Conservation (phyloP, 1,139 yeast genomes). For the Scheffersomyces titani region DNA sequence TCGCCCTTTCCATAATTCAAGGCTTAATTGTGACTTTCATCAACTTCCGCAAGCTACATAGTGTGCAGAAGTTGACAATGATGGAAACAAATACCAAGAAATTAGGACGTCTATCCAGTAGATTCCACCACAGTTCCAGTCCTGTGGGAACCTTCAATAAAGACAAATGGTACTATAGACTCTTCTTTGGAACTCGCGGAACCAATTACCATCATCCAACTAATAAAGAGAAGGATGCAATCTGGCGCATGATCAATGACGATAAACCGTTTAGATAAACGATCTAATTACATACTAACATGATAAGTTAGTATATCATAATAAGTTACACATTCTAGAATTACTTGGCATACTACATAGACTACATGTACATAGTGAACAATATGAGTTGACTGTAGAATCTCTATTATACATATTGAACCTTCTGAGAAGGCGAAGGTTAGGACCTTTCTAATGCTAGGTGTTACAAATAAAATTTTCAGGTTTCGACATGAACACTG, state of each 20-base stretch:
- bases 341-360: not conserved
- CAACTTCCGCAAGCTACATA: slow-evolving; percentile 51
- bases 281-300: not conserved
- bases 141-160: slow-evolving; percentile 5
- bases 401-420: not conserved
- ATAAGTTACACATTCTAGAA: not conserved
- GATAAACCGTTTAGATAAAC: slow-evolving; percentile 35
- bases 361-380: not conserved
- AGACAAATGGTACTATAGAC: slow-evolving; percentile 22
- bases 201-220: slow-evolving; percentile 39
- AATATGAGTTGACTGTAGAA: not conserved
- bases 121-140: slow-evolving; percentile 4
- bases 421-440: not conserved
- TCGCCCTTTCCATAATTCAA: slow-evolving; percentile 48
- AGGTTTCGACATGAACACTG: not conserved
- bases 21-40: slow-evolving; percentile 44
- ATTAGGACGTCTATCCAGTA: not conserved
- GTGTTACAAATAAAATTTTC: not conserved
- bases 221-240: slow-evolving; percentile 54
- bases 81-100: slow-evolving; percentile 30
- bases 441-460: not conserved
- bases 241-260: slow-evolving; percentile 76
- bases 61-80: slow-evolving; percentile 68
- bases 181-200: slow-evolving; percentile 30
- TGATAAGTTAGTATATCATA: too few species aligned